Conservation (phyloP, 2,329 filamentous ascomycete genomes). For the Talaromyces sp. region DNA sequence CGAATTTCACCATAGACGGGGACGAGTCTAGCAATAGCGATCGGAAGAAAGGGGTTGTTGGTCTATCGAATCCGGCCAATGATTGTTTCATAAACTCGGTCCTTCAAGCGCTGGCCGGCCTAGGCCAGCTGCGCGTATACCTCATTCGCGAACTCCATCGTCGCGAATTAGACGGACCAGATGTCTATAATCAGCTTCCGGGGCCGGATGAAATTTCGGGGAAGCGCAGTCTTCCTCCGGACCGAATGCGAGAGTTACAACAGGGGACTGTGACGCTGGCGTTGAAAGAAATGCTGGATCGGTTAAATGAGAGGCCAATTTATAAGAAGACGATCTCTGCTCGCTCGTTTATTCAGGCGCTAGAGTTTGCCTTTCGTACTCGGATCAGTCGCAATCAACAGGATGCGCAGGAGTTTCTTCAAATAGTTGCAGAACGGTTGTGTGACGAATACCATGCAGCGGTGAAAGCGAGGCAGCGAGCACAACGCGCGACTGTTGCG, state of each 20-base stretch:
- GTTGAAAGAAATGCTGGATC: conserved; percentile 87
- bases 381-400: conserved; percentile 92
- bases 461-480: conserved; percentile 58
- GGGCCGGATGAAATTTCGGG: conserved; percentile 35
- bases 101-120: conserved; percentile 83
- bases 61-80: conserved; percentile 84
- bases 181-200: conserved; percentile 64
- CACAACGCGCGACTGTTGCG: conserved; percentile 19
- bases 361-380: conserved; percentile 83
- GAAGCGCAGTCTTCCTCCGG: conserved; percentile 31
- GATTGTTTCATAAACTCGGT: conserved; percentile 97
- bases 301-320: conserved; percentile 86
- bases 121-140: conserved; percentile 84
- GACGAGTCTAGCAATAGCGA: conserved; percentile 57
- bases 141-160: conserved; percentile 87
- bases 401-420: conserved; percentile 94
- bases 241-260: conserved; percentile 60
- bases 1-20: conserved; percentile 92
- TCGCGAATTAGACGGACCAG: conserved; percentile 69
- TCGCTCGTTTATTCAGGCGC: conserved; percentile 70
- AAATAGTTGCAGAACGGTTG: conserved; percentile 85
- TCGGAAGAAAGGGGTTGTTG: conserved; percentile 82
- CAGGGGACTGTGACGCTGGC: conserved; percentile 77
- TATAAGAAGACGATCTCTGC: conserved; percentile 91
- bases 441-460: conserved; percentile 93